Percentiles rank a stretch among this genome's conserved stretches.
Conservation (phyloP, 352 stramenopile species). For the Phytophthora brassicae region DNA sequence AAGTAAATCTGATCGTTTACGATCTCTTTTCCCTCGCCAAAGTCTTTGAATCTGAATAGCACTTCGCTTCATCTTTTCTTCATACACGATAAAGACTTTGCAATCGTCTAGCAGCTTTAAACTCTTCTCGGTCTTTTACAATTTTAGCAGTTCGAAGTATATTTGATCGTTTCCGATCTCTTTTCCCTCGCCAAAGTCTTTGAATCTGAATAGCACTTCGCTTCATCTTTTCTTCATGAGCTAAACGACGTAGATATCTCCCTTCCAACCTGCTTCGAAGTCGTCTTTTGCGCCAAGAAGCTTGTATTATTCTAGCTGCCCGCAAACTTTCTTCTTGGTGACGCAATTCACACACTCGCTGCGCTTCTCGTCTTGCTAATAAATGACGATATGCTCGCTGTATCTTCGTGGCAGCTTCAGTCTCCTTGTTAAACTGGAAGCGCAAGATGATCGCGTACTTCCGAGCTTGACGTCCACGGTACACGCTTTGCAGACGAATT, state of each 20-base stretch:
- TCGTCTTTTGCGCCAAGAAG: slow-evolving; percentile 45
- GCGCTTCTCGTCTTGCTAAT: slow-evolving; percentile 13
- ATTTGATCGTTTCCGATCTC: slow-evolving; percentile 31
- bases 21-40: slow-evolving; percentile 62
- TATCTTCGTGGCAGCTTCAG: slow-evolving; percentile 54
- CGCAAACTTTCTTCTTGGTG: slow-evolving; percentile 21
- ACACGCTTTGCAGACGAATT: slow-evolving; percentile 64
- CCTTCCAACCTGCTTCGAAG: slow-evolving; percentile 34
- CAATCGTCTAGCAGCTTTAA: slow-evolving; percentile 58
- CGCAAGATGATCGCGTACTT: slow-evolving; percentile 43
- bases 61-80: slow-evolving; percentile 29
- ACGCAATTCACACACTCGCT: slow-evolving; percentile 17
- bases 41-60: slow-evolving; percentile 71
- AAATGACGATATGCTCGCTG: slow-evolving; percentile 45
- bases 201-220: slow-evolving; percentile 66
- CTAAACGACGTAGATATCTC: slow-evolving; percentile 20
- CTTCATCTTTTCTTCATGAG: slow-evolving; percentile 26
- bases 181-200: slow-evolving; percentile 66
- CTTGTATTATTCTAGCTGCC: slow-evolving; percentile 43
- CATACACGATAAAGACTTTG: slow-evolving; percentile 59
- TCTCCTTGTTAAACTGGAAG: slow-evolving; percentile 57
- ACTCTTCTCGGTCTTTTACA: slow-evolving; percentile 33
- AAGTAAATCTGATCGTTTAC: slow-evolving; percentile 28
- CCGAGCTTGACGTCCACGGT: slow-evolving; percentile 57
- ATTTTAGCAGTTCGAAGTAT: slow-evolving; percentile 35